Evolutionary conservation across 78 protist species (phyloP).

Genomic region (Cavenderia fasciculata): DNA sequence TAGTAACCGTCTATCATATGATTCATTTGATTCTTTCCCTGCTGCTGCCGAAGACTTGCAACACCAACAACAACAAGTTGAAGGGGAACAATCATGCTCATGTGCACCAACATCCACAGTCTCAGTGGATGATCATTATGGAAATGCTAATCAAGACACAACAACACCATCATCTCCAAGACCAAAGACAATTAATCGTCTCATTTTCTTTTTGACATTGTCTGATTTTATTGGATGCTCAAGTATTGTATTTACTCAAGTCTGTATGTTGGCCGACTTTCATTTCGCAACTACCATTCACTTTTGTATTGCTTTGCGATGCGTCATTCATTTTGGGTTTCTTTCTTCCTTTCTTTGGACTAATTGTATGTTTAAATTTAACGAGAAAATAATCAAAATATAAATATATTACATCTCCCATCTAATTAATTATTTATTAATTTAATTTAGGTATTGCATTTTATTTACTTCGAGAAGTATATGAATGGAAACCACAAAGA

Average conservation of each 20-base stretch:
- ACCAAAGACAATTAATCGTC: slow-evolving; percentile 19
- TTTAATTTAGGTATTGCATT: slow-evolving; percentile 35
- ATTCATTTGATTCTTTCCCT: neutral
- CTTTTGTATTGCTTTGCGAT: neutral
- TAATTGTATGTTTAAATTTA: neutral
- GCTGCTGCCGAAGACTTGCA: neutral
- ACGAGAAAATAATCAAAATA: neutral
- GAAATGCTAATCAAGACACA: too few species aligned
- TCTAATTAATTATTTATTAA: too few species aligned
- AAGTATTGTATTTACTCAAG: neutral
- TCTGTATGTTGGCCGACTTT: neutral
- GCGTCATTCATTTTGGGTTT: slow-evolving; percentile 36
- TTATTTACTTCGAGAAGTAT: slow-evolving; percentile 25
- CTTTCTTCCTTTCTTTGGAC: slow-evolving; percentile 44
- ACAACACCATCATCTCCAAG: too few species aligned
- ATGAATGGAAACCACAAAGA: slow-evolving; percentile 23
- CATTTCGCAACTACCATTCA: neutral
- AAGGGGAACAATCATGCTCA: neutral
- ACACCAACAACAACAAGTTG: neutral
- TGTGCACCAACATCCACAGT: neutral
- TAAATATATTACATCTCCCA: neutral
- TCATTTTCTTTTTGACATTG: slow-evolving; percentile 27
- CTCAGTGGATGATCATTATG: neutral
- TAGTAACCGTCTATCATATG: too few species aligned
- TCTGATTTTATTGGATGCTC: slow-evolving; percentile 41